A percentile compares a stretch with the other conserved stretches of the same genome.
These are phyloP conservation scores for Solanum habrochaites DNA, from an alignment of 257 asterid genomes.

Conservation along the genomic window DNA sequence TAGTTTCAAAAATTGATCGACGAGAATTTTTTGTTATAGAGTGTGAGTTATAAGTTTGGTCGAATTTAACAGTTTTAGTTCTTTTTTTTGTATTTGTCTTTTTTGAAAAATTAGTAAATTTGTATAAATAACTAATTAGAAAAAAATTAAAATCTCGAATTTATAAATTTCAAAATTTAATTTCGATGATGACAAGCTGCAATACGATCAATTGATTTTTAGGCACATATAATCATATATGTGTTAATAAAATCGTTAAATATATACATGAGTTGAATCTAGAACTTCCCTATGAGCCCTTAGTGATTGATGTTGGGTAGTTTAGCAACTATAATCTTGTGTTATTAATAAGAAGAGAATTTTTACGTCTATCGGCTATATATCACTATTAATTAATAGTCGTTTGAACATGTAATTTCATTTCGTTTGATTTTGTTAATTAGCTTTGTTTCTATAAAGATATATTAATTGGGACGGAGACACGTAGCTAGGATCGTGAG, in stretches of 20 bases:
- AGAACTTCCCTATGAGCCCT: not conserved
- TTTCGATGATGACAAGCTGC: not conserved
- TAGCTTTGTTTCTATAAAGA: not conserved
- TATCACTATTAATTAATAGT: no score
- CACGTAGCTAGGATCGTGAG: not conserved
- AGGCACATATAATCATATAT: not conserved
- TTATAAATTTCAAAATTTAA: not conserved
- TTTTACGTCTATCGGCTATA: not conserved
- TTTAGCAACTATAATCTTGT: not conserved
- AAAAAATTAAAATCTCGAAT: not conserved
- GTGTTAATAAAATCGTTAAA: not conserved
- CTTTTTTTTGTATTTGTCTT: not conserved
- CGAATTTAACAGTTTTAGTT: not conserved
- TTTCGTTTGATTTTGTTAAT: no score
- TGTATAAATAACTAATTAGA: not conserved
- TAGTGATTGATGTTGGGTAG: not conserved
- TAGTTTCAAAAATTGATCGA: not conserved
- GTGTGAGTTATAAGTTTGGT: not conserved
- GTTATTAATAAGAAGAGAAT: not conserved
- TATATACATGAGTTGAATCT: not conserved
- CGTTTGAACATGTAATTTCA: not conserved
- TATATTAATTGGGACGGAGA: not conserved
- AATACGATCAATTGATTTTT: no score
- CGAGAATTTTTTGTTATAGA: not conserved
- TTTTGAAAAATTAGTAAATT: not conserved